Conservation (phyloP, 2,329 filamentous ascomycete genomes). For the Phoma sp. region DNA sequence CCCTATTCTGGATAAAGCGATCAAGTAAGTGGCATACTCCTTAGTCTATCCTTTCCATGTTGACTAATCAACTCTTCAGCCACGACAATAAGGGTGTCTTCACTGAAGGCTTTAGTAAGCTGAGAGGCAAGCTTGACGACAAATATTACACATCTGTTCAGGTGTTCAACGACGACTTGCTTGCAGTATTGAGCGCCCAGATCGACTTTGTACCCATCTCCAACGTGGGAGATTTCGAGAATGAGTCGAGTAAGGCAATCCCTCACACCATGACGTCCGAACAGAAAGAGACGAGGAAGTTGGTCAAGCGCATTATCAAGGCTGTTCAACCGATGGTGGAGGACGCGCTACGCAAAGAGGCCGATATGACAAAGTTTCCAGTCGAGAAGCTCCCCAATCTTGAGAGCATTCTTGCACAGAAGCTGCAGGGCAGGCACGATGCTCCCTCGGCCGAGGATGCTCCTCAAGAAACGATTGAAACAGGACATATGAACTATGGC, state of each 20-base stretch:
- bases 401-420: slow-evolving; percentile 73
- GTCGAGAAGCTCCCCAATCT: slow-evolving; percentile 77
- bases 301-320: slow-evolving; percentile 90
- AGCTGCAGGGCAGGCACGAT: slow-evolving; percentile 61
- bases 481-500: slow-evolving; percentile 16
- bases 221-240: slow-evolving; percentile 50
- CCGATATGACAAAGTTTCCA: slow-evolving; percentile 75
- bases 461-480: slow-evolving; percentile 33
- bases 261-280: slow-evolving; percentile 61
- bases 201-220: slow-evolving; percentile 56
- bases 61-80: slow-evolving; percentile 24
- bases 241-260: slow-evolving; percentile 50
- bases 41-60: slow-evolving; percentile 1
- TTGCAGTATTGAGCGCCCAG: slow-evolving; percentile 61
- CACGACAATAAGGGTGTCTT: slow-evolving; percentile 61
- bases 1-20: slow-evolving; percentile 80
- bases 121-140: slow-evolving; percentile 61
- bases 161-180: slow-evolving; percentile 65
- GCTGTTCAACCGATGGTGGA: slow-evolving; percentile 80
- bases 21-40: slow-evolving; percentile 69
- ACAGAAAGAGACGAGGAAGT: slow-evolving; percentile 78
- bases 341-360: slow-evolving; percentile 77
- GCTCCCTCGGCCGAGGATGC: slow-evolving; percentile 30
- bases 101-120: slow-evolving; percentile 58
- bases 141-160: slow-evolving; percentile 66